Conservation (phyloP, 805 yeast species). For the Maudiozyma saulgeensis region DNA sequence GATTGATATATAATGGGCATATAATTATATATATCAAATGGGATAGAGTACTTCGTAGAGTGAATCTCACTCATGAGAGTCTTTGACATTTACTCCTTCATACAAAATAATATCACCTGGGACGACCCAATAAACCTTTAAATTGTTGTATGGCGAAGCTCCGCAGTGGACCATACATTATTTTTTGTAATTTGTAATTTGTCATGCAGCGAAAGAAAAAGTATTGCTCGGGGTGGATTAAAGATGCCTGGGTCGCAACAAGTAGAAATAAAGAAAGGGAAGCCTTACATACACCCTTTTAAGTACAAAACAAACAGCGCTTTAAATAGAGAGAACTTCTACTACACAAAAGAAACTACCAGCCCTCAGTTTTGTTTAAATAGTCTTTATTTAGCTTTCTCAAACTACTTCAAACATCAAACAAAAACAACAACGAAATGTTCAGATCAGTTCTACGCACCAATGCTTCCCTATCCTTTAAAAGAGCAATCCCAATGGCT, state of each 20-base stretch:
- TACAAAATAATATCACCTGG: background rate
- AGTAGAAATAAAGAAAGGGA: no score
- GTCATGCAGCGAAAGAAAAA: background rate
- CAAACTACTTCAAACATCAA: no score
- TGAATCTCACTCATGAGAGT: no score
- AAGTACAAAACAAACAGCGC: no score
- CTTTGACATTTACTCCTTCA: no score
- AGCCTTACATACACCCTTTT: no score
- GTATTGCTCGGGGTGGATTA: background rate
- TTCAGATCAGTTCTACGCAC: conserved; percentile 3
- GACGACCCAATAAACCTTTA: background rate
- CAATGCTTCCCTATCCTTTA: background rate
- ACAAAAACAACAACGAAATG: background rate
- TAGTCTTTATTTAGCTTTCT: no score
- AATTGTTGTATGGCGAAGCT: background rate
- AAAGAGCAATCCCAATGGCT: background rate
- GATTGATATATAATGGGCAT: background rate
- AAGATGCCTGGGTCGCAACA: background rate
- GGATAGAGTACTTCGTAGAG: background rate
- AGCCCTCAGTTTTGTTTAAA: no score
- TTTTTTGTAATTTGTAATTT: background rate
- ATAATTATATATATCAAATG: background rate
- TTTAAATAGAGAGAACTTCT: no score
- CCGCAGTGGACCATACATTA: background rate
- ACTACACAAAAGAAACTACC: no score